Evolutionary conservation across 2,329 filamentous ascomycete genomes (phyloP), one percentile per base, ranked within the genome.

Genomic region (Fusarium graminum): DNA sequence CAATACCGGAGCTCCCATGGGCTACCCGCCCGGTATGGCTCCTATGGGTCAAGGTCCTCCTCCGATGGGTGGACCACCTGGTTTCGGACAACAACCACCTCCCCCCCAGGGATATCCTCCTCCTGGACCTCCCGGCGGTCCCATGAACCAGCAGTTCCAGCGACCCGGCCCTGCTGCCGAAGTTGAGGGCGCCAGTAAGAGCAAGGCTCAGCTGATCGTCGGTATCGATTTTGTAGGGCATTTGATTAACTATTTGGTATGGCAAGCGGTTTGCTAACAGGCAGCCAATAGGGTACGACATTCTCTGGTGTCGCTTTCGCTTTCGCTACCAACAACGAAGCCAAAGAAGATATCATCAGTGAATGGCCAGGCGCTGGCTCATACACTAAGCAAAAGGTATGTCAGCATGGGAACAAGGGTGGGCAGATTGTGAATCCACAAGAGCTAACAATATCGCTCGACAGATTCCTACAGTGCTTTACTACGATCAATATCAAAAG

Each of bases 401-500:
- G 78, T 59, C 13, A 45, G 19, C 39, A 8, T 39, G 29, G 12
- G 40, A 51, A 36, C 22, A 19, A 43, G 42, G 11, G 7, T 12
- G 28, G 13, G 29, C 34, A 43, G n/a, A 26, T 14, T 6, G 25
- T 16, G 19, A 26, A 42, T 11, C 4, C 26, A 29, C 17, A n/a
- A n/a, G 51, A 43, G 47, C 69, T 69, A 67, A 67, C 54, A 26
- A 30, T 22, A 22, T 13, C 56, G 19, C 13, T 43, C 11, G 17
- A 41, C 74, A 97, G 95, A 98, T 99, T 72, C 95, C 95, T 16
- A 98, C 95, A 14, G 95, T 99, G n/a, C 87, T 99, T 63, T 99
- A 99, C 83, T 99, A 99, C 77, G 95, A 99, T 77, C 94, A 98
- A 80, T 97, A 97, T 79, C 95, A 99, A 76, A 97, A 98, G 80